Evolutionary conservation across 768 basidiomycete species (phyloP), one percentile per base, ranked within the genome.

Genomic region (Porphyrellus cyaneotinctus): DNA sequence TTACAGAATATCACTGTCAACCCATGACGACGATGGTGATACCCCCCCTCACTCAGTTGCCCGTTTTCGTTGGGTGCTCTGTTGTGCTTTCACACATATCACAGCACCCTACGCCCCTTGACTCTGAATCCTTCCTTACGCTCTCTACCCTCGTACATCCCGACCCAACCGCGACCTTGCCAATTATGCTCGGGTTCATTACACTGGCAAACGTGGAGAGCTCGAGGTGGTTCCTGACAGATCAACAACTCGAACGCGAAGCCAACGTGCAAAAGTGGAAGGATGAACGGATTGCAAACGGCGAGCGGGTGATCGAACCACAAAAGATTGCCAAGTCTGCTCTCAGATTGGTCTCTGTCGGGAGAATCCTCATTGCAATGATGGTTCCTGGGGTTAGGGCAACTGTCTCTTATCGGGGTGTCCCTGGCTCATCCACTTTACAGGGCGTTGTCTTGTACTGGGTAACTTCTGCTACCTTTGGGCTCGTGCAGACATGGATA

Each of bases 191-290:
- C 20, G 90, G 90, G 8, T 66, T 91, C 42, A 65, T 89, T 36
- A 88, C 87, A 11, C 75, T 91, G 74, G 85, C 85, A 2, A 91
- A 90, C 57, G 85, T 89, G 12, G 90, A 92, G 63, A 83, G 85
- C 9, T 79, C 83, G 32, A 79, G 79, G 36, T 90, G 87, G 88
- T 78, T 90, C 54, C 74, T 84, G 71, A 80, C 76, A 30, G 75
- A 82, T 5, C 78, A 76, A 15, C 80, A 82, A 56, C 75, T 74
- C 35, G 75, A 79, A 61, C 78, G 77, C 37, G 71, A 77, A 50
- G 74, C 74, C 49, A 68, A 72, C 33, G 72, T 77, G 30, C 76
- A 80, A 56, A 72, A 77, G 53, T 71, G 74, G 62, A 77, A 73
- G 45, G 78, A 75, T 33, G 71, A 71, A 44, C 76, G 64, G 46